These are phyloP conservation scores for Avena atlantica DNA, from an alignment of 176 grass and related monocot genomes.

Conservation along the genomic window DNA sequence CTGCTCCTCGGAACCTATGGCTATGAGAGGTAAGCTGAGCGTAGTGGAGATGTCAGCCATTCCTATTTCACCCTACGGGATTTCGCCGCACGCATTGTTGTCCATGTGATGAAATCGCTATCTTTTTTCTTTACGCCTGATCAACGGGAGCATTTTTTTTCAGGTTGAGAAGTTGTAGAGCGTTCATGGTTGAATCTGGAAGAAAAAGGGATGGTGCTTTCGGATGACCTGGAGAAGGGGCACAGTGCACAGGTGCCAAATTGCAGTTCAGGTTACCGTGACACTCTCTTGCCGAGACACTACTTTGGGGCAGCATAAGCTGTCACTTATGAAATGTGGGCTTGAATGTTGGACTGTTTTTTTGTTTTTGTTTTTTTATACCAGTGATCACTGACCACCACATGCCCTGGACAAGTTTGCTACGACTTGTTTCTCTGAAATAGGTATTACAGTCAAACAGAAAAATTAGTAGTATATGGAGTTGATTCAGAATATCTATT, in stretches of 20 bases:
- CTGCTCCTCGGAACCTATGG: no score
- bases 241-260: background rate
- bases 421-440: background rate
- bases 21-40: background rate
- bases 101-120: background rate
- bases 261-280: background rate
- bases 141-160: background rate
- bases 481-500: background rate
- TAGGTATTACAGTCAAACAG: background rate
- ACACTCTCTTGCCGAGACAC: background rate
- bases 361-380: background rate
- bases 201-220: background rate
- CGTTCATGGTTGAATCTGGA: constrained; percentile 3
- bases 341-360: background rate
- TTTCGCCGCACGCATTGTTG: background rate
- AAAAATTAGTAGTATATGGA: background rate
- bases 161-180: background rate
- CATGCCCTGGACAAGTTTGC: background rate
- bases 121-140: background rate
- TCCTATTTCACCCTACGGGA: background rate
- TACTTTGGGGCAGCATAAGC: background rate
- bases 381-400: background rate
- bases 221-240: background rate
- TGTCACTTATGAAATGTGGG: background rate
- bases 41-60: background rate